Percentiles rank a stretch among this genome's conserved stretches.
Conservation (phyloP, 139 green algal genomes). For the Picochlorum costavermella region DNA sequence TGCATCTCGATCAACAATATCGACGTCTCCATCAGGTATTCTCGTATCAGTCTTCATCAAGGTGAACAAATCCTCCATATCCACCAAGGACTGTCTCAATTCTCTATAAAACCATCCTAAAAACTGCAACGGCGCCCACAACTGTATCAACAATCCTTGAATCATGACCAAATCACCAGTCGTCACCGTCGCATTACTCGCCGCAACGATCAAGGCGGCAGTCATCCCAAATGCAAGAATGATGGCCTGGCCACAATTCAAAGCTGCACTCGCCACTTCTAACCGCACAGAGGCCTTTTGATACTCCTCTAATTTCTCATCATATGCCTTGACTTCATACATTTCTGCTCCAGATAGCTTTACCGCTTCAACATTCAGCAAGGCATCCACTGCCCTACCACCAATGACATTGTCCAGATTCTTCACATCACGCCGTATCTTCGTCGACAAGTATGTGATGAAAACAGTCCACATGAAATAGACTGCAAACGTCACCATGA, state of each 20-base stretch:
- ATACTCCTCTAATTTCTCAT: conserved; percentile 49
- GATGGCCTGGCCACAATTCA: conserved; percentile 87
- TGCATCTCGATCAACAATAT: background rate
- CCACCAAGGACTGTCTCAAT: conserved; percentile 78
- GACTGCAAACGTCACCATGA: conserved; percentile 72
- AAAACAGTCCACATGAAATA: conserved; percentile 81
- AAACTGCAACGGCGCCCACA: conserved; percentile 88
- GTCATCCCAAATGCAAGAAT: conserved; percentile 72
- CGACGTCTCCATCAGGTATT: conserved; percentile 46
- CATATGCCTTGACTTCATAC: conserved; percentile 55
- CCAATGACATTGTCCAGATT: conserved; percentile 80
- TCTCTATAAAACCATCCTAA: conserved; percentile 86
- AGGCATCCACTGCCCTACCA: conserved; percentile 76
- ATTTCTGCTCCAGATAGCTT: conserved; percentile 49
- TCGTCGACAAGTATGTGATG: conserved; percentile 9
- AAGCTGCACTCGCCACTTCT: conserved; percentile 58
- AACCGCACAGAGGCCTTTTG: conserved; percentile 50
- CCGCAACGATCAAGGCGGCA: conserved; percentile 39
- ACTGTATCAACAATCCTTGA: conserved; percentile 88
- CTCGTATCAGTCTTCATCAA: conserved; percentile 60
- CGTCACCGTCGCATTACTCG: conserved; percentile 7
- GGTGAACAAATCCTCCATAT: conserved; percentile 90
- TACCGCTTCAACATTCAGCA: conserved; percentile 92
- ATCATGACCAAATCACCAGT: conserved; percentile 49
- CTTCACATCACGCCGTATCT: conserved; percentile 63